phyloP scores from a whole-genome alignment of 495 filamentous ascomycete species.

The Trichocladium uniseriatum region DNA sequence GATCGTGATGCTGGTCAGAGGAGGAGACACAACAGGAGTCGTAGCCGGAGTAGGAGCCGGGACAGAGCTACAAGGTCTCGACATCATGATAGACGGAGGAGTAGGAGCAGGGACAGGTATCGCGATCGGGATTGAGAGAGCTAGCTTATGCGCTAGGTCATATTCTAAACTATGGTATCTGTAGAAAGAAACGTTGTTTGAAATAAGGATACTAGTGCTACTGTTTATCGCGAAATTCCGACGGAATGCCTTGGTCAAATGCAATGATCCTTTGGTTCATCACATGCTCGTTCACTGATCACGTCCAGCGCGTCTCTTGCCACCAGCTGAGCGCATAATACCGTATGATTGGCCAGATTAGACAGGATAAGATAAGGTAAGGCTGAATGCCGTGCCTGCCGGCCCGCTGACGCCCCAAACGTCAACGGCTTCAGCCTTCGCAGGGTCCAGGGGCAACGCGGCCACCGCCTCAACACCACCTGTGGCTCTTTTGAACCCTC shows the following conservation, averaged over 20 bases:
- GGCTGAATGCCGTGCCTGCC: not conserved
- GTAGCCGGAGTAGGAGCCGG: slow-evolving; percentile 25
- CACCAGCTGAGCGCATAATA: not conserved
- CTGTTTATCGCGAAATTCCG: too few species aligned
- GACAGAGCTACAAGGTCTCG: slow-evolving; percentile 4
- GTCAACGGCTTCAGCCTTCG: not conserved
- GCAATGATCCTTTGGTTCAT: too few species aligned
- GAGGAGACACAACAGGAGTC: not conserved
- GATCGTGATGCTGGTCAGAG: slow-evolving; percentile 10
- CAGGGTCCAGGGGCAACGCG: too few species aligned
- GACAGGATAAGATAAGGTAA: slow-evolving; percentile 1
- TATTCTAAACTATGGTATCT: too few species aligned
- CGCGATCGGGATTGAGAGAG: not conserved
- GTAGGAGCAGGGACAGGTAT: slow-evolving; percentile 7
- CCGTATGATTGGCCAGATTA: not conserved
- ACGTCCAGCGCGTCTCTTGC: not conserved
- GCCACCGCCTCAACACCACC: too few species aligned
- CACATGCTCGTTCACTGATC: too few species aligned
- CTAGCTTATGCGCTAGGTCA: not conserved
- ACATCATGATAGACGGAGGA: slow-evolving; percentile 12
- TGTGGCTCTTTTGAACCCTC: too few species aligned
- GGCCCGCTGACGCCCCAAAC: not conserved
- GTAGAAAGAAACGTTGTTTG: too few species aligned
- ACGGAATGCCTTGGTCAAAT: too few species aligned
- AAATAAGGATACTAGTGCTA: too few species aligned